These are phyloP conservation scores for Trichothecium sympodiale DNA, from an alignment of 2,329 filamentous ascomycete species.

Conservation along the genomic window DNA sequence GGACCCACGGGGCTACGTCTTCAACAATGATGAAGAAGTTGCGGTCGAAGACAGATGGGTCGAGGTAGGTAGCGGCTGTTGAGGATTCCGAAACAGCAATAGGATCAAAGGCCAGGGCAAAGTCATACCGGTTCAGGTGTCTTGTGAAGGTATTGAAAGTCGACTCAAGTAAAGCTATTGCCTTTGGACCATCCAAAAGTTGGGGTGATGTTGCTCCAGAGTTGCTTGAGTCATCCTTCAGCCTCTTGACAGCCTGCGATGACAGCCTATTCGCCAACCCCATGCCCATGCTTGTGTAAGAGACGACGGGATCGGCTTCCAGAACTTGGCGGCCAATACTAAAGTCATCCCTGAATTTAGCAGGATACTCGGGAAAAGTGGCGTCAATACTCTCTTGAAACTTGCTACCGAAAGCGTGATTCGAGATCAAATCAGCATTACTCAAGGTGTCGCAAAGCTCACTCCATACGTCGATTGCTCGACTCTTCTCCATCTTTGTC, in stretches of 20 bases:
- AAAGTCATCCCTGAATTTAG: slow-evolving; percentile 37
- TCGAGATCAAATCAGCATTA: slow-evolving; percentile 50
- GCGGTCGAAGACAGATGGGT: slow-evolving; percentile 68
- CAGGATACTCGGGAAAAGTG: slow-evolving; percentile 44
- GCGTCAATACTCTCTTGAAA: slow-evolving; percentile 47
- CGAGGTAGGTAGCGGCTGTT: slow-evolving; percentile 30
- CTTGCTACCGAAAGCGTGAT: slow-evolving; percentile 29
- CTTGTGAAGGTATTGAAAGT: slow-evolving; percentile 18
- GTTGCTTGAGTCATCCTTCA: neutral
- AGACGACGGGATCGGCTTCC: slow-evolving; percentile 27
- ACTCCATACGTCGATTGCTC: slow-evolving; percentile 36
- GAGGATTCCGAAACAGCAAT: slow-evolving; percentile 41
- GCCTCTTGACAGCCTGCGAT: slow-evolving; percentile 14
- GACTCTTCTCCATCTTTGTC: too few relatives aligned
- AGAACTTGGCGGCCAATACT: slow-evolving; percentile 35
- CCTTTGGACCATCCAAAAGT: slow-evolving; percentile 20
- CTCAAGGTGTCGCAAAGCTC: slow-evolving; percentile 50
- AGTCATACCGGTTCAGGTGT: slow-evolving; percentile 35
- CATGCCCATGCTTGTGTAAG: slow-evolving; percentile 16
- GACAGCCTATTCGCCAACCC: slow-evolving; percentile 17
- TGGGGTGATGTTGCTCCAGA: slow-evolving; percentile 6
- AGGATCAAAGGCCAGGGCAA: slow-evolving; percentile 49
- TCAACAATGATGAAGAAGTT: slow-evolving; percentile 52
- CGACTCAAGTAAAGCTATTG: slow-evolving; percentile 24
- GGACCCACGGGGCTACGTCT: slow-evolving; percentile 85